phyloP scores from a whole-genome alignment of 352 stramenopile species.

The Pythium phragmitis region DNA sequence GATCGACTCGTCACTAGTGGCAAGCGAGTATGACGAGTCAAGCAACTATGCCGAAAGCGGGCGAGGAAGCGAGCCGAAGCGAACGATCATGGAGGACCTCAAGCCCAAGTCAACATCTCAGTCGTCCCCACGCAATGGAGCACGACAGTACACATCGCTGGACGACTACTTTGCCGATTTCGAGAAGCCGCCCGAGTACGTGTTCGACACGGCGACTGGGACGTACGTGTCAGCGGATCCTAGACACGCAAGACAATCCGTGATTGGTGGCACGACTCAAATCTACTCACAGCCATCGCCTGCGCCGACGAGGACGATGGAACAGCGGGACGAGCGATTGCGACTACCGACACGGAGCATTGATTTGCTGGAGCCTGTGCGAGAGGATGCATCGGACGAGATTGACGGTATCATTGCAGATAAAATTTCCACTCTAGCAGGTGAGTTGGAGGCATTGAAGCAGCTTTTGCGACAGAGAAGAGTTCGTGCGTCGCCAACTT shows the following conservation, averaged over 20 bases:
- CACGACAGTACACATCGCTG: conserved; percentile 30
- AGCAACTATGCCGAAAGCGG: conserved; percentile 2
- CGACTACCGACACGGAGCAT: neutral
- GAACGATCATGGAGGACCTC: conserved; percentile 69
- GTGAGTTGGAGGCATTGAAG: conserved; percentile 65
- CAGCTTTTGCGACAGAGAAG: conserved; percentile 53
- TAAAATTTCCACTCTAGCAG: conserved; percentile 76
- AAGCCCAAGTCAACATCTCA: conserved; percentile 6
- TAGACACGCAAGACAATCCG: neutral
- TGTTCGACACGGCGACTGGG: conserved; percentile 59
- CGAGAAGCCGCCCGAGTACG: conserved; percentile 73
- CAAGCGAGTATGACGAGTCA: neutral
- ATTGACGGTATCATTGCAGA: conserved; percentile 74
- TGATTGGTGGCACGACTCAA: neutral
- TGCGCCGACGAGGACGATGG: neutral
- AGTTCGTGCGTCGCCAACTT: neutral
- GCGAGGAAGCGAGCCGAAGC: conserved; percentile 19
- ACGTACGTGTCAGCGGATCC: conserved; percentile 46
- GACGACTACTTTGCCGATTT: conserved; percentile 80
- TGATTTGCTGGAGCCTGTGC: conserved; percentile 20
- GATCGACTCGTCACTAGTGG: neutral
- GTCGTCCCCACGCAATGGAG: neutral
- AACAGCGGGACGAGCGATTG: conserved; percentile 2
- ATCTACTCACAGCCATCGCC: neutral
- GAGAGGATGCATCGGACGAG: conserved; percentile 28